phyloP scores from a whole-genome alignment of 257 asterid genomes.

The Cinchona pubescens region DNA sequence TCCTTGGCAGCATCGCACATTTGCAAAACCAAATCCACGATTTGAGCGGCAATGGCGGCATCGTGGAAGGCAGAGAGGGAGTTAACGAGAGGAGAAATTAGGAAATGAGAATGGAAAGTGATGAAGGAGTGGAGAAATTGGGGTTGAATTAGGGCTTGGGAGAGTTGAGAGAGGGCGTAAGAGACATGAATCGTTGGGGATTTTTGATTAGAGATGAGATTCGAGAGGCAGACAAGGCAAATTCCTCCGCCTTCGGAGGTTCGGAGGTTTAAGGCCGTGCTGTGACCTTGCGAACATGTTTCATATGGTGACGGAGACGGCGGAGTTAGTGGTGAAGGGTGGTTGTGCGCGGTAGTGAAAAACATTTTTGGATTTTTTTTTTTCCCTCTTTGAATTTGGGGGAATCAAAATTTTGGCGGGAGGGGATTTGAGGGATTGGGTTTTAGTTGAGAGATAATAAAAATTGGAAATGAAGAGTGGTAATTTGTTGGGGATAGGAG shows the following conservation, averaged over 20 bases:
- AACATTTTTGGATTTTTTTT: slow-evolving; percentile 28
- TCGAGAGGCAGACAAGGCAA: slow-evolving; percentile 80
- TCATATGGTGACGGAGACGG: slow-evolving; percentile 26
- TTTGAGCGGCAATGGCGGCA: slow-evolving; percentile 65
- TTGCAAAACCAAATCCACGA: slow-evolving; percentile 55
- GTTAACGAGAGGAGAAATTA: slow-evolving; percentile 66
- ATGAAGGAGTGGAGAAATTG: slow-evolving; percentile 58
- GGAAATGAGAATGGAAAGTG: slow-evolving; percentile 75
- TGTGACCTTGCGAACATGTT: slow-evolving; percentile 69
- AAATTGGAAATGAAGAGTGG: not conserved
- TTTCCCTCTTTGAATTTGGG: not conserved
- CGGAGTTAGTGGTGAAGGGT: slow-evolving; percentile 24
- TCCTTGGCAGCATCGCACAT: slow-evolving; percentile 36
- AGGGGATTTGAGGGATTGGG: not conserved
- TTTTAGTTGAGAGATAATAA: too few species aligned
- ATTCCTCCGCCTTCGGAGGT: slow-evolving; percentile 80
- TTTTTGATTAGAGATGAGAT: slow-evolving; percentile 65
- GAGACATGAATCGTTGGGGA: slow-evolving; percentile 84
- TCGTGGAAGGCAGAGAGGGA: slow-evolving; percentile 63
- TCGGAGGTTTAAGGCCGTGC: slow-evolving; percentile 53
- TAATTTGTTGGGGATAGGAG: too few species aligned
- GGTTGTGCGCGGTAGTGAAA: slow-evolving; percentile 30
- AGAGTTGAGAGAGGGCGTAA: slow-evolving; percentile 90
- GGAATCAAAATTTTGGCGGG: slow-evolving; percentile 6
- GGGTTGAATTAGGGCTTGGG: slow-evolving; percentile 64